Evolutionary conservation across 352 stramenopile species (phyloP).

Genomic region (Pythium aphanidermatum): DNA sequence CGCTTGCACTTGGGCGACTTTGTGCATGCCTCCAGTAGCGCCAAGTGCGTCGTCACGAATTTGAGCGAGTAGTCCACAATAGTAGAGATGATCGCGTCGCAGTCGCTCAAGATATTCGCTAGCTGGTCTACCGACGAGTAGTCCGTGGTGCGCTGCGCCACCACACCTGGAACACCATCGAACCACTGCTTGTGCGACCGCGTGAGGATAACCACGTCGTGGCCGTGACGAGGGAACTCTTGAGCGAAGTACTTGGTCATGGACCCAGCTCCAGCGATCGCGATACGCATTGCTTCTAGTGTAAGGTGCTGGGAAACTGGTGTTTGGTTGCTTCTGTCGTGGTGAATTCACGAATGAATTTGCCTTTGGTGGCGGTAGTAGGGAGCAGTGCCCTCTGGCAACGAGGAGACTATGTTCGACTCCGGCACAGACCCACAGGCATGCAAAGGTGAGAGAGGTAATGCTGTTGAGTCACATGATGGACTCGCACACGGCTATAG

Average conservation of each 20-base stretch:
- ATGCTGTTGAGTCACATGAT: too few relatives aligned
- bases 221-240: constrained; percentile 16
- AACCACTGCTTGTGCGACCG: constrained; percentile 32
- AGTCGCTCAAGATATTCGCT: constrained; percentile 18
- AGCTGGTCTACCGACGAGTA: constrained; percentile 22
- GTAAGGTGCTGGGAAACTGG: too few relatives aligned
- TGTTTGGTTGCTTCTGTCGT: too few relatives aligned
- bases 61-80: constrained; percentile 5
- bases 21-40: constrained; percentile 29
- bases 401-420: too few relatives aligned
- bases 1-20: constrained; percentile 34
- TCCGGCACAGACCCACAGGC: too few relatives aligned
- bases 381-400: too few relatives aligned
- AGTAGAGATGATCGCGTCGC: constrained; percentile 21
- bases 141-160: constrained; percentile 26
- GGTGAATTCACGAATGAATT: too few relatives aligned
- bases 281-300: constrained; percentile 42
- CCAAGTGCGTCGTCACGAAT: constrained; percentile 17
- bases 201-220: constrained; percentile 32
- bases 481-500: too few relatives aligned
- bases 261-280: constrained; percentile 25
- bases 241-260: constrained; percentile 31
- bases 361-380: too few relatives aligned
- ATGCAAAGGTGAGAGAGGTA: too few relatives aligned
- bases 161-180: constrained; percentile 22